Evolutionary conservation across 2,329 filamentous ascomycete genomes (phyloP).

Genomic region (Ceratocystis albifundus): DNA sequence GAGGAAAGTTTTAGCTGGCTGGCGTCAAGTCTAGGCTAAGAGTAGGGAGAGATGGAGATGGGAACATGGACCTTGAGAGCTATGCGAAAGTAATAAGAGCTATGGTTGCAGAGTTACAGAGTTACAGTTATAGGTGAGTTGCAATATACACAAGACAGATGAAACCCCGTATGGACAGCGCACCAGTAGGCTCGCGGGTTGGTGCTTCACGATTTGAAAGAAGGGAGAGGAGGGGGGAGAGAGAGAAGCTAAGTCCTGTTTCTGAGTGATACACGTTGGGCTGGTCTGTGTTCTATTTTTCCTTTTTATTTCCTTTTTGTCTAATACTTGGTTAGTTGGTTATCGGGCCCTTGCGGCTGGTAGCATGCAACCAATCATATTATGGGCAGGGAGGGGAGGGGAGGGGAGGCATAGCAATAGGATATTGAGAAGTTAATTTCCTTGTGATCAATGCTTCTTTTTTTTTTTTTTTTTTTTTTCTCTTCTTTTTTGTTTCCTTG

Average conservation of each 20-base stretch:
- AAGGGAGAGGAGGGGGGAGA: neutral
- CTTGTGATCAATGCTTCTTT: neutral
- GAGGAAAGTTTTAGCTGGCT: neutral
- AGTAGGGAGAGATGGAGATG: too few species aligned
- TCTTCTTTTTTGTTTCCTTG: neutral
- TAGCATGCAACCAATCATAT: neutral
- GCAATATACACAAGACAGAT: slow-evolving; percentile 7
- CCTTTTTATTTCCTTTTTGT: neutral
- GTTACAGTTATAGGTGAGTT: neutral
- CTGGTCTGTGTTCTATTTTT: neutral
- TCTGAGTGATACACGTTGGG: neutral
- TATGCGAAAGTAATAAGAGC: neutral
- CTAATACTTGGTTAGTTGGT: neutral
- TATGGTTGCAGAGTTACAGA: neutral
- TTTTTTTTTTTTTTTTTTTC: neutral
- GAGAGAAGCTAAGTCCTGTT: neutral
- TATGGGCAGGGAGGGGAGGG: neutral
- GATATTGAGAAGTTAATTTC: neutral
- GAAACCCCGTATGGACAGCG: neutral
- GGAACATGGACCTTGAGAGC: neutral
- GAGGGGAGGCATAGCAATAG: neutral
- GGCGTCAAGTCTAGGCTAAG: too few species aligned
- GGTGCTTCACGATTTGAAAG: neutral
- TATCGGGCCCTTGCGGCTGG: neutral
- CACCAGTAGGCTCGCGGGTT: neutral